Base-by-base conservation (phyloP, 1,284 basidiomycete genomes). In the Trametes pubescens region DNA sequence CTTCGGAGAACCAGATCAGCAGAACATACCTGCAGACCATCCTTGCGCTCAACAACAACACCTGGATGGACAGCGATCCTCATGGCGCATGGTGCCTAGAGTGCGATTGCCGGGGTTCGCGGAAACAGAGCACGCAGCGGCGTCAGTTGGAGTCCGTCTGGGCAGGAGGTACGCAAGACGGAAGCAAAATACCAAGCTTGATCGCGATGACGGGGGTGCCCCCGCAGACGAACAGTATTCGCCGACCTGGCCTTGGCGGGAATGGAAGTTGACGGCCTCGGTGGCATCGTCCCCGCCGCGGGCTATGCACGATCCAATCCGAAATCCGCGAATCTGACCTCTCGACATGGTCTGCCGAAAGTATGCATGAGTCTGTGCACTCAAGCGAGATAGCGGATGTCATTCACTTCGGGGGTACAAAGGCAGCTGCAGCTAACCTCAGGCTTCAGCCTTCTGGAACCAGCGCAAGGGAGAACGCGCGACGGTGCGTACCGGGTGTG, bases 261-360 rank as follows among this genome's bases (percentile, higher is more conserved):
- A 61, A 64, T 63, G 65, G 59, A 66, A 66, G 62, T 18, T 32
- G 46, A 55, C 55, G 35, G 51, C 58, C 34, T 58, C 56, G 48
- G 57, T 56, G 40, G 51, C 54, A 24, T 56, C n/a, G 47, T 58
- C n/a, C 35, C 46, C 16, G 46, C 48, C 21, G 46, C 35, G 40
- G 53, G 52, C 46, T 37, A 21, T 37, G 46, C 46, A 24, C n/a
- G 46, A 21, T 38, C 56, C 32, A 6, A 22, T 10, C 35, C 56
- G 46, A 57, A 26, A 11, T 29, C 24, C 52, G 38, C 55, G 55
- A 47, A 35, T 32, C 55, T 16, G 34, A 22, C 14, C 2, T 37
- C 26, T 21, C 46, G 46, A n/a, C 13, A 22, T 22, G 24, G 44
- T 24, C n/a, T 35, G 44, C 34, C 51, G 44, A 48, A n/a, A 8